Evolutionary conservation across 2,329 filamentous ascomycete species (phyloP).

Genomic region (Whalleya microplaca): DNA sequence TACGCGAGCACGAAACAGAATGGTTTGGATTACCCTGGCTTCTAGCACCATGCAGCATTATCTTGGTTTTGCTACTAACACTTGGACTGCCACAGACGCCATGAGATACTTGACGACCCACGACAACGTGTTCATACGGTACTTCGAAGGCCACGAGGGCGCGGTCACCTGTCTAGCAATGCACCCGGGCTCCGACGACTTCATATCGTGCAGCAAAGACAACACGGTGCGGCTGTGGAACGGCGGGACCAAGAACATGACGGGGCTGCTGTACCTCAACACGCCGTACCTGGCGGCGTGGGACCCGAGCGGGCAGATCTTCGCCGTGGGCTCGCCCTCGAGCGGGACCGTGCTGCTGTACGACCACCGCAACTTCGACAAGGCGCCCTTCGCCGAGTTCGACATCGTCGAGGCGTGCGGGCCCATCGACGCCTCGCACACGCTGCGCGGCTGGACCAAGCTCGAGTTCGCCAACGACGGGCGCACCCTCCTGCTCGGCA

Average conservation of each 20-base stretch:
- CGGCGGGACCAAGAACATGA: conserved; percentile 75
- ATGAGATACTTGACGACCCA: conserved; percentile 88
- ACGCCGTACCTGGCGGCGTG: conserved; percentile 84
- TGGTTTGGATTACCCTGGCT: conserved; percentile 50
- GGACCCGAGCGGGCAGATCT: conserved; percentile 89
- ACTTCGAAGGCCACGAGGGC: conserved; percentile 89
- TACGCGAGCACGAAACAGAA: conserved; percentile 97
- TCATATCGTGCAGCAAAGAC: conserved; percentile 89
- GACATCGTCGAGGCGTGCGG: conserved; percentile 68
- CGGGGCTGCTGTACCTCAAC: conserved; percentile 79
- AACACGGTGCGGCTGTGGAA: conserved; percentile 94
- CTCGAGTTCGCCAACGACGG: conserved; percentile 97
- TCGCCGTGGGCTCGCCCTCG: conserved; percentile 83
- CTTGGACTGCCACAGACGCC: conserved; percentile 60
- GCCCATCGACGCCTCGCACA: conserved; percentile 57
- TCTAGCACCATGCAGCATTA: neutral
- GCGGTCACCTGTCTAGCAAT: conserved; percentile 82
- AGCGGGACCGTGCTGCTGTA: conserved; percentile 85
- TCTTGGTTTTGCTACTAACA: neutral
- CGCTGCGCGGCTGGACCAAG: conserved; percentile 78
- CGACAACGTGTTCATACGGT: conserved; percentile 94
- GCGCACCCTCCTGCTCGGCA: conserved; percentile 82
- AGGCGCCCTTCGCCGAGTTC: conserved; percentile 84
- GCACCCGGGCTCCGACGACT: conserved; percentile 85
- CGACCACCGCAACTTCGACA: conserved; percentile 92